phyloP scores from a whole-genome alignment of 2,329 filamentous ascomycete genomes.

The Lasiodiplodia citricola region DNA sequence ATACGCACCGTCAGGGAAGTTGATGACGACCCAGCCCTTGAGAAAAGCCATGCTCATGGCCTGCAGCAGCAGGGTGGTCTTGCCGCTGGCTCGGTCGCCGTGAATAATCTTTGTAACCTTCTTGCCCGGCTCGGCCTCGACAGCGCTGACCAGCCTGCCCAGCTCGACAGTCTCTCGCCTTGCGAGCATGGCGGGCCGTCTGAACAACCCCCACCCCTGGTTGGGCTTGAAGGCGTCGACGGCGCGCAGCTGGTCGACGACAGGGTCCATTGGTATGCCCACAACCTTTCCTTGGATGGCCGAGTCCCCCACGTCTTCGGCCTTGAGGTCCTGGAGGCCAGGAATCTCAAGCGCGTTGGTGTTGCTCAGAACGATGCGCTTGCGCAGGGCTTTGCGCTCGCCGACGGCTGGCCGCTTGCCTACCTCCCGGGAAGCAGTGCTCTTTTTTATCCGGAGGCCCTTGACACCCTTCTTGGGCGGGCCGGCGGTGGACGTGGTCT shows the following conservation, averaged over 20 bases:
- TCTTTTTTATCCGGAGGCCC: slow-evolving; percentile 49
- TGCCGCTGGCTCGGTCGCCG: slow-evolving; percentile 78
- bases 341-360: slow-evolving; percentile 84
- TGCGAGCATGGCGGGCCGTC: slow-evolving; percentile 78
- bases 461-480: slow-evolving; percentile 45
- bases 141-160: slow-evolving; percentile 52
- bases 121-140: slow-evolving; percentile 60
- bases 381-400: slow-evolving; percentile 85
- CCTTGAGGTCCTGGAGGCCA: slow-evolving; percentile 68
- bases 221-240: slow-evolving; percentile 88
- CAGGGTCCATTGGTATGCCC: slow-evolving; percentile 64
- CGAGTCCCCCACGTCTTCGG: slow-evolving; percentile 50
- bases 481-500: slow-evolving; percentile 33
- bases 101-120: slow-evolving; percentile 72
- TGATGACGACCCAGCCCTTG: slow-evolving; percentile 87
- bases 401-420: slow-evolving; percentile 68
- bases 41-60: slow-evolving; percentile 80
- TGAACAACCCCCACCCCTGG: slow-evolving; percentile 87
- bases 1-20: slow-evolving; percentile 81
- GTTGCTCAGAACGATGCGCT: slow-evolving; percentile 90
- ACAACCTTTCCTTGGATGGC: slow-evolving; percentile 68
- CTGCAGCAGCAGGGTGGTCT: slow-evolving; percentile 85
- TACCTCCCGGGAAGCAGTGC: slow-evolving; percentile 37
- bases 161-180: slow-evolving; percentile 78
- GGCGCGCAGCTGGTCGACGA: slow-evolving; percentile 81